These are phyloP conservation scores for Aegilops umbellulata DNA, from an alignment of 176 grass and related monocot genomes.

Conservation along the genomic window DNA sequence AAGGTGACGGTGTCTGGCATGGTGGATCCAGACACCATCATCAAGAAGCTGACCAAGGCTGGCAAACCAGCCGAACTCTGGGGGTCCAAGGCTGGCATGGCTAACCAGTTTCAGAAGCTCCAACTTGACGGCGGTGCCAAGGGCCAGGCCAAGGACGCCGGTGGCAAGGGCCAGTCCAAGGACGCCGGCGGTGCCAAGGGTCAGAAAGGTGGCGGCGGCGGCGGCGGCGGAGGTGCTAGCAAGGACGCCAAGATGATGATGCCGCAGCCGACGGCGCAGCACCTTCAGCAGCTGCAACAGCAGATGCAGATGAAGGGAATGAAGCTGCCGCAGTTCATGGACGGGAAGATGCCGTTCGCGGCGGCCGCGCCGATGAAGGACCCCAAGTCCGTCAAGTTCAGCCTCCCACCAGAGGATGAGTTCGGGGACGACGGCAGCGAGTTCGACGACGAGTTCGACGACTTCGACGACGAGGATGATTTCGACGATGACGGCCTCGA, in stretches of 20 bases:
- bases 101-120: conserved; percentile 42
- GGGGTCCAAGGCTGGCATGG: conserved; percentile 32
- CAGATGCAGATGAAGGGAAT: conserved; percentile 69
- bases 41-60: conserved; percentile 64
- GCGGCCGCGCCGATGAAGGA: conserved; percentile 35
- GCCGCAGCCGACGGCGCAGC: conserved; percentile 46
- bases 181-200: conserved; percentile 32
- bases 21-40: conserved; percentile 57
- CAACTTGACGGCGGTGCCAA: conserved; percentile 33
- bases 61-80: conserved; percentile 65
- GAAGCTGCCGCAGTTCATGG: conserved; percentile 59
- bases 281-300: conserved; percentile 57
- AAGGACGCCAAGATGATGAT: conserved; percentile 27
- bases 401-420: conserved; percentile 43
- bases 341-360: conserved; percentile 53
- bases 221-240: conserved; percentile 1
- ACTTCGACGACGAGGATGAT: conserved; percentile 44
- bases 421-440: conserved; percentile 52
- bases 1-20: conserved; percentile 69
- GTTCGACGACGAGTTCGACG: conserved; percentile 62
- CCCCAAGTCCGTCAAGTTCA: conserved; percentile 57
- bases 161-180: conserved; percentile 40
- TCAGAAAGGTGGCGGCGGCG: not conserved
- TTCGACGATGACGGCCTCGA: conserved; percentile 53
- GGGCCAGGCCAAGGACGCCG: conserved; percentile 44